Percentiles rank a stretch among this genome's conserved stretches.
Evolutionary conservation across 2,329 filamentous ascomycete genomes (phyloP).

Genomic region (Ophiostoma sp.): DNA sequence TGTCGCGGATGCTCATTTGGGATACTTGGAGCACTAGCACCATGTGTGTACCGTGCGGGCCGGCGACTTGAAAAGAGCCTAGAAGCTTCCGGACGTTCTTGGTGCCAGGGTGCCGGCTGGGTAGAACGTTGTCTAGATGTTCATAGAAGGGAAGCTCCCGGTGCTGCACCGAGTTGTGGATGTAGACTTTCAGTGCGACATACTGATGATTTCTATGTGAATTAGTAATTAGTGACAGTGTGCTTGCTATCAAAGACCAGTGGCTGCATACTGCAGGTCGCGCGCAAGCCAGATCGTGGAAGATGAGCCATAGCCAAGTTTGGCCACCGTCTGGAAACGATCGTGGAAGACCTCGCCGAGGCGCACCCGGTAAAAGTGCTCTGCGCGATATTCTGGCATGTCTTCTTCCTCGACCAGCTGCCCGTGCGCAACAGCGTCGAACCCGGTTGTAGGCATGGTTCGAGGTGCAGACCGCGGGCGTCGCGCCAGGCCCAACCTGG

Average conservation of each 20-base stretch:
- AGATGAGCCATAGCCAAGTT: constrained; percentile 11
- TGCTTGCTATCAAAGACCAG: no score
- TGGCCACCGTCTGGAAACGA: constrained; percentile 12
- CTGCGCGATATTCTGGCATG: background rate
- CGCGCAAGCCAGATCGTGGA: constrained; percentile 14
- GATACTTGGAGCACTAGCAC: constrained; percentile 10
- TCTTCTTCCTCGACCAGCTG: constrained; percentile 1
- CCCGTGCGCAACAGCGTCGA: background rate
- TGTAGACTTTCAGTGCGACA: constrained; percentile 9
- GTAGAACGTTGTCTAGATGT: background rate
- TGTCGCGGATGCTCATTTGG: constrained; percentile 4
- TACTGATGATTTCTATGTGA: background rate
- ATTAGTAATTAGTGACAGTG: background rate
- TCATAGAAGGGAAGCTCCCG: constrained; percentile 2
- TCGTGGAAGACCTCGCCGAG: constrained; percentile 1
- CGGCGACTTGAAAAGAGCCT: background rate
- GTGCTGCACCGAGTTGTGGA: background rate
- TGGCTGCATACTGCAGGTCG: constrained; percentile 10
- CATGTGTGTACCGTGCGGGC: constrained; percentile 4
- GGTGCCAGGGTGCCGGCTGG: background rate
- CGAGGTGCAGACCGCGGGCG: constrained; percentile 3
- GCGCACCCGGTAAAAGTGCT: constrained; percentile 7
- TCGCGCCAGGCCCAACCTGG: background rate
- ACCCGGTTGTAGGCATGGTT: background rate
- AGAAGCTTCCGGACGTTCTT: constrained; percentile 5